A percentile compares a stretch with the other conserved stretches of the same genome.
Conservation (phyloP, 2,329 filamentous ascomycete species). For the Paracorniculantispora psalliotae region DNA sequence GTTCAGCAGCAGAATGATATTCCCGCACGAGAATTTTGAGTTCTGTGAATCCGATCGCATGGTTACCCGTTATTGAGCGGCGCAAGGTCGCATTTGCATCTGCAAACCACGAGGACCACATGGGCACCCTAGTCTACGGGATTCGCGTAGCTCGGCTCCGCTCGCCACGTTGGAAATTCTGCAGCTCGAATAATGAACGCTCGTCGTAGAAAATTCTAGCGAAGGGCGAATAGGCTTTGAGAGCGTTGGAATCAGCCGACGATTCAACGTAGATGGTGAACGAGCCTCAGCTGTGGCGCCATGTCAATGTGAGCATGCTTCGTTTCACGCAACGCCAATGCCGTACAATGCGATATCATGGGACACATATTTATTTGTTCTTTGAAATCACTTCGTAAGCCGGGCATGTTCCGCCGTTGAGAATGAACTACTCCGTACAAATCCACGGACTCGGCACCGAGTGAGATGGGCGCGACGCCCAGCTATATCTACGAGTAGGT, state of each 20-base stretch:
- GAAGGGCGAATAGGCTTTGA: neutral
- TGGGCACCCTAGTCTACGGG: neutral
- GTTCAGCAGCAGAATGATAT: neutral
- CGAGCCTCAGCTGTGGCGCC: neutral
- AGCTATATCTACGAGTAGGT: neutral
- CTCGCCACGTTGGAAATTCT: neutral
- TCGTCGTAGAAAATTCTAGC: neutral
- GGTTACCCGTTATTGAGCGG: neutral
- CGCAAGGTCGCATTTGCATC: conserved; percentile 4
- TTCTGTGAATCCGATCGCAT: neutral
- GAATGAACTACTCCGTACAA: neutral
- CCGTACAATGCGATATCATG: neutral
- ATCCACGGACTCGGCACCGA: neutral
- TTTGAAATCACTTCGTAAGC: neutral
- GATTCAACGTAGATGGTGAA: neutral
- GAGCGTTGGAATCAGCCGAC: neutral
- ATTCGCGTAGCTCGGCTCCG: conserved; percentile 12
- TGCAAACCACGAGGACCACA: neutral
- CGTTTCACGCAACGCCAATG: neutral
- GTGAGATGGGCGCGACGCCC: neutral
- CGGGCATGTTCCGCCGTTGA: neutral
- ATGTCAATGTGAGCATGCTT: neutral
- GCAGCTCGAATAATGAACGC: neutral
- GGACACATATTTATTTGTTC: neutral
- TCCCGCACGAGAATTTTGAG: neutral